A percentile compares a stretch with the other conserved stretches of the same genome.
Conservation (phyloP, 208 protist genomes). For the Trypanosoma cruzi region DNA sequence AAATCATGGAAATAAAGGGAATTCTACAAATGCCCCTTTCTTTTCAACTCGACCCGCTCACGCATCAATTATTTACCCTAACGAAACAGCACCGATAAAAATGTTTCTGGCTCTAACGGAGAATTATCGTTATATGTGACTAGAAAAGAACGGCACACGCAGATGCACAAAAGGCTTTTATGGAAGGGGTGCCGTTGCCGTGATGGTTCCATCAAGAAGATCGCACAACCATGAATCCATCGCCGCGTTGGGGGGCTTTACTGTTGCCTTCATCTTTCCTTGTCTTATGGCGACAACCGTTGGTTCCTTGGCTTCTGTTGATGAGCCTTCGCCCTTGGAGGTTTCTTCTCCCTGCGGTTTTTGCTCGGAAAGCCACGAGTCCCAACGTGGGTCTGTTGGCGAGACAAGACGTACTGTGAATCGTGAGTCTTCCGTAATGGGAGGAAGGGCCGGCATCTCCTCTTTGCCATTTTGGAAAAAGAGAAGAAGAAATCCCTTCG, state of each 20-base stretch:
- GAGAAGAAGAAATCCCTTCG: constrained; percentile 75
- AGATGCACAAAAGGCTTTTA: neutral
- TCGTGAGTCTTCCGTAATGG: constrained; percentile 51
- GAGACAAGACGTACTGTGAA: constrained; percentile 72
- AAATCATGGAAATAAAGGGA: neutral
- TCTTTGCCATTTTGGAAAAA: constrained; percentile 39
- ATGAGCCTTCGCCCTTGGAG: neutral
- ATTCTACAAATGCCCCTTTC: neutral
- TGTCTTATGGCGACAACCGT: constrained; percentile 10
- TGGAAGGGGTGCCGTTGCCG: constrained; percentile 1
- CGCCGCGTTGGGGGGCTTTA: constrained; percentile 13
- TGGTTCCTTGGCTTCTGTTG: neutral
- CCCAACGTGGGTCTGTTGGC: constrained; percentile 47
- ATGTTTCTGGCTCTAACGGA: neutral
- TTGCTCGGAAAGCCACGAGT: constrained; percentile 40
- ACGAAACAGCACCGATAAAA: neutral
- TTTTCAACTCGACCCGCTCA: neutral
- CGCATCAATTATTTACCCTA: neutral
- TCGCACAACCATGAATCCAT: constrained; percentile 26
- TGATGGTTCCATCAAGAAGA: constrained; percentile 23
- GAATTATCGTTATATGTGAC: neutral
- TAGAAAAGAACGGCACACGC: neutral
- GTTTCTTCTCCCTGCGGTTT: neutral
- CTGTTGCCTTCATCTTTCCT: constrained; percentile 21
- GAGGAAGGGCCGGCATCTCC: constrained; percentile 34